Base-by-base conservation (phyloP, 2,329 filamentous ascomycete species). In the Penicillium frequentans region DNA sequence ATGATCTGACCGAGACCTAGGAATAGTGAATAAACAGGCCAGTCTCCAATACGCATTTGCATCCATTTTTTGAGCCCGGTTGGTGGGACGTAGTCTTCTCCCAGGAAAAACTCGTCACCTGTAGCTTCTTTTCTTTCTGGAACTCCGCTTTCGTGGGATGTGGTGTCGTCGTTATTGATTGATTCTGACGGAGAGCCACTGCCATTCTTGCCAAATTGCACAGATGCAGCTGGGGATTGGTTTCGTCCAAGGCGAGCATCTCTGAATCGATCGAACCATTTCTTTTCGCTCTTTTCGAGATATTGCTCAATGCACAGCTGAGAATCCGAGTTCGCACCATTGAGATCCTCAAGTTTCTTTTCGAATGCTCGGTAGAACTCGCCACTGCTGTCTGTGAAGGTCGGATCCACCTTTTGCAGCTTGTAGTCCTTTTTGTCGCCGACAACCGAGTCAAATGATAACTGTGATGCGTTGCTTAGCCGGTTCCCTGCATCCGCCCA, bases 251-350 rank as follows among this genome's bases (percentile, higher is more conserved):
- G 80, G 68, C 83, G 84, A 46, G 82, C 84, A 59, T 84, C 77
- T 51, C 84, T 78, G 68, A 86, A 83, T 31, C 79, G 75, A 54
- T 79, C 77, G 65, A 86, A 89, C 86, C 86, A 89, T 60, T 85
- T 80, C 76, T 87, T 88, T 70, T 89, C 86, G 24, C 84, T 86
- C 66, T 84, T 84, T 58, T 83, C 80, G 13, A 89, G 75, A 68
- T 84, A 89, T 42, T 86, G 80, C 63, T 89, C 86, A 55, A 89
- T 87, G 66, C 86, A 89, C 9, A 88, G 75, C 31, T 82, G 76
- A 1, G 75, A 79, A 58, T 84, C 81, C 0, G 85, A 87, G 58
- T 82, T 86, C 59, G 80, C 77, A 9, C 82, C 84, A 46, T 75
- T 82, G 16, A 89, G 74, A 2, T 72, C 70, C 31, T 84, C 80